phyloP scores from a whole-genome alignment of 2,329 filamentous ascomycete species.

The Apiospora sp. region DNA sequence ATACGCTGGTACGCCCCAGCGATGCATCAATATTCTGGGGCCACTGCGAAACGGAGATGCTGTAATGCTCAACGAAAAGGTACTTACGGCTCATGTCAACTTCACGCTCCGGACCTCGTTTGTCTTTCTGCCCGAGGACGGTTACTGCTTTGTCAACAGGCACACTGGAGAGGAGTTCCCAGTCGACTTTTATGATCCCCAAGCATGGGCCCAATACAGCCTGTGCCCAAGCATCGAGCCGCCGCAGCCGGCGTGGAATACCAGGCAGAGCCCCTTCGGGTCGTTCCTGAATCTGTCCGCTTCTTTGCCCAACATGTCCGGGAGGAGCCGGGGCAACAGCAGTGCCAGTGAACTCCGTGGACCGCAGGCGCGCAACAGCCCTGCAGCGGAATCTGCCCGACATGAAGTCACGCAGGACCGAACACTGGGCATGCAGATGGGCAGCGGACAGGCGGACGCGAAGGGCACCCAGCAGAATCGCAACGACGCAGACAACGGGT shows the following conservation, averaged over 20 bases:
- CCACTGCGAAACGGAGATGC: conserved; percentile 92
- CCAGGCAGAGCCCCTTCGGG: conserved; percentile 48
- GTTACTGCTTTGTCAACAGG: conserved; percentile 87
- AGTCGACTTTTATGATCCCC: conserved; percentile 82
- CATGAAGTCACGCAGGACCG: conserved; percentile 43
- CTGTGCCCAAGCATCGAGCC: conserved; percentile 80
- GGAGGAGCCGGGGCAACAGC: conserved; percentile 55
- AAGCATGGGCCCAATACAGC: conserved; percentile 81
- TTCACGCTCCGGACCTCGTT: conserved; percentile 90
- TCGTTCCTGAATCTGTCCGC: conserved; percentile 57
- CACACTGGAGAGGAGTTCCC: conserved; percentile 80
- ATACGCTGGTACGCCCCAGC: conserved; percentile 84
- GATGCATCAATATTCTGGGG: conserved; percentile 90
- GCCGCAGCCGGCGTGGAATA: conserved; percentile 65
- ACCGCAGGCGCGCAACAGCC: conserved; percentile 30
- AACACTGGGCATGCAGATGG: conserved; percentile 34
- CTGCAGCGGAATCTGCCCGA: conserved; percentile 38
- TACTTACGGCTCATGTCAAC: conserved; percentile 91
- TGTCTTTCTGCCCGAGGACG: conserved; percentile 84
- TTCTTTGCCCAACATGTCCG: conserved; percentile 50
- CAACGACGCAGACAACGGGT: conserved; percentile 52
- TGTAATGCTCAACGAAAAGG: conserved; percentile 86
- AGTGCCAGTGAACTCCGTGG: conserved; percentile 38
- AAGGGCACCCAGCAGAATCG: conserved; percentile 33
- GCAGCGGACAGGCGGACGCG: background rate